Percentiles rank a stretch among this genome's conserved stretches.
Evolutionary conservation across 1,284 basidiomycete genomes (phyloP).

Genomic region (Microbotryum silenes-acaulis): DNA sequence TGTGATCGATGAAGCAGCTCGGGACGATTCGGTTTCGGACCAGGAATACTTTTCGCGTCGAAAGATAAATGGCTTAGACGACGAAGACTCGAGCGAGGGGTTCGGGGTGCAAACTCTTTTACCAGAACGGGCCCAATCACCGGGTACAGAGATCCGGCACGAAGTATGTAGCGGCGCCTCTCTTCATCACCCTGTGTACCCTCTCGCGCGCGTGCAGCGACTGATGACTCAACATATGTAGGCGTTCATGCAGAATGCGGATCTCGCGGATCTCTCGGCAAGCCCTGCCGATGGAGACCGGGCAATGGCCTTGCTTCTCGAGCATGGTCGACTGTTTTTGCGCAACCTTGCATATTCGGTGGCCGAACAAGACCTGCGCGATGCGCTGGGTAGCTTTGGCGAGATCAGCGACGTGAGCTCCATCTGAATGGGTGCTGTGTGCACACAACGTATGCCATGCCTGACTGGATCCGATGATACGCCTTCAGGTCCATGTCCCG

Average conservation of each 20-base stretch:
- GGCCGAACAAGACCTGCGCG: slow-evolving; percentile 60
- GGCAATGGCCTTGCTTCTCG: slow-evolving; percentile 46
- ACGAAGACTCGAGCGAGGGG: slow-evolving; percentile 4
- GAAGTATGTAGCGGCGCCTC: slow-evolving; percentile 20
- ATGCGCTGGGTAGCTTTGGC: slow-evolving; percentile 65
- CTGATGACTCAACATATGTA: no score
- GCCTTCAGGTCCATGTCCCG: slow-evolving; percentile 68
- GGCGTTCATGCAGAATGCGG: no score
- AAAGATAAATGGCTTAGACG: slow-evolving; percentile 40
- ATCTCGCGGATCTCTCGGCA: no score
- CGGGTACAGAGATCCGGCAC: slow-evolving; percentile 17
- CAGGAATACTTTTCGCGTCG: slow-evolving; percentile 42
- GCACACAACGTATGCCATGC: not conserved
- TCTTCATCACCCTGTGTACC: no score
- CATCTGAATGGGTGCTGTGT: not conserved
- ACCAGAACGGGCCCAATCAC: no score
- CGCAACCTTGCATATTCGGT: slow-evolving; percentile 85
- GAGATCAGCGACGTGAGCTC: slow-evolving; percentile 48
- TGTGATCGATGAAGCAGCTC: slow-evolving; percentile 22
- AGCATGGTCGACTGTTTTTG: slow-evolving; percentile 75
- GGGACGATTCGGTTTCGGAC: slow-evolving; percentile 33
- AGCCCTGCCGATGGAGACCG: no score
- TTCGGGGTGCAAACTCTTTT: not conserved
- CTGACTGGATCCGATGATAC: slow-evolving; percentile 53
- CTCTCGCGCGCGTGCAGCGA: no score